These are phyloP conservation scores for Elaeis oleifera DNA, from an alignment of 202 grass and related monocot species.

Conservation along the genomic window DNA sequence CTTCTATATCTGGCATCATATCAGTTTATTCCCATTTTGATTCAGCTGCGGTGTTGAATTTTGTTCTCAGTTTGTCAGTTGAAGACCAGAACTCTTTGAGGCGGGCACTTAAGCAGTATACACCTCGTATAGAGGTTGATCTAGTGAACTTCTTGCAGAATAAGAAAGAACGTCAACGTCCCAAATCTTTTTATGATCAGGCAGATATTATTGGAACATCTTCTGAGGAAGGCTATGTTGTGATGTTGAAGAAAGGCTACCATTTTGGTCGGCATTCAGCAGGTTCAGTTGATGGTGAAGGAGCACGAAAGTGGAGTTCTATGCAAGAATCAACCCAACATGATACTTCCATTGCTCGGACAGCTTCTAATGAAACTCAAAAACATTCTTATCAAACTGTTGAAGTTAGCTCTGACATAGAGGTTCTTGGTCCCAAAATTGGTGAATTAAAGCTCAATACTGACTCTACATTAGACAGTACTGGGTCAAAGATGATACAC, in stretches of 20 bases:
- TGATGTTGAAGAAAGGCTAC: slow-evolving; percentile 64
- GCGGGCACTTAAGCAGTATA: slow-evolving; percentile 89
- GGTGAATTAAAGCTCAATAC: slow-evolving; percentile 34
- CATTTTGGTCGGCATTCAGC: slow-evolving; percentile 71
- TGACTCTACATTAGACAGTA: slow-evolving; percentile 34
- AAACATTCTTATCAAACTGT: slow-evolving; percentile 33
- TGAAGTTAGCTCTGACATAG: slow-evolving; percentile 25
- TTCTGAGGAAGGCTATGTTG: slow-evolving; percentile 73
- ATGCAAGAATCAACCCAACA: slow-evolving; percentile 39
- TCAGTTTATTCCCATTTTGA: slow-evolving; percentile 94
- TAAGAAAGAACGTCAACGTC: slow-evolving; percentile 84
- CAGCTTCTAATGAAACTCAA: slow-evolving; percentile 39
- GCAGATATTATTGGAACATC: slow-evolving; percentile 73
- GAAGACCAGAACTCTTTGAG: slow-evolving; percentile 96
- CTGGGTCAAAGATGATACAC: slow-evolving; percentile 59
- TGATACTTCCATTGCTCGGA: slow-evolving; percentile 35
- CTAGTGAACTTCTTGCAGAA: slow-evolving; percentile 96
- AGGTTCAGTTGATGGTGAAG: slow-evolving; percentile 63
- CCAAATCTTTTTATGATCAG: slow-evolving; percentile 77
- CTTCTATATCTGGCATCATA: slow-evolving; percentile 92
- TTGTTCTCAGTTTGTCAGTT: slow-evolving; percentile 87
- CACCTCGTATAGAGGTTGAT: slow-evolving; percentile 96
- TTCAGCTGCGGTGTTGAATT: slow-evolving; percentile 88
- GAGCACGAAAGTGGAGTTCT: slow-evolving; percentile 39
- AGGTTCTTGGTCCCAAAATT: slow-evolving; percentile 33